These are phyloP conservation scores for Fusarium chaquense DNA, from an alignment of 2,329 filamentous ascomycete species.

Conservation along the genomic window DNA sequence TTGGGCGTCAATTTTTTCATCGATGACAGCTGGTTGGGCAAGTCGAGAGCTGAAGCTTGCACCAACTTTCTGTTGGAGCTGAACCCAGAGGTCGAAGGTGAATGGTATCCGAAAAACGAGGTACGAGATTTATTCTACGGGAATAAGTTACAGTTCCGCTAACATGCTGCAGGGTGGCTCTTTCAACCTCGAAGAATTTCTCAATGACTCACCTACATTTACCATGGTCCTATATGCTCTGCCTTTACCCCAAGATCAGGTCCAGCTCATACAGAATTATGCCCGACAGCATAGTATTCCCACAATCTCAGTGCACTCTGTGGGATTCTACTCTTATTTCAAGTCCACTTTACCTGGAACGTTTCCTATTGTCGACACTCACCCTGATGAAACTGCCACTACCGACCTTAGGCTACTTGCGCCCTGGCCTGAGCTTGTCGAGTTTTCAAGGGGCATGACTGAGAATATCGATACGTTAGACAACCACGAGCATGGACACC, in stretches of 20 bases:
- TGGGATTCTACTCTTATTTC: slow-evolving; percentile 92
- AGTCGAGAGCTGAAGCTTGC: slow-evolving; percentile 81
- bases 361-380: slow-evolving; percentile 95
- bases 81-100: slow-evolving; percentile 90
- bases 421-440: slow-evolving; percentile 85
- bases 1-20: slow-evolving; percentile 98
- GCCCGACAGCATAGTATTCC: slow-evolving; percentile 72
- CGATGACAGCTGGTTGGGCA: slow-evolving; percentile 80
- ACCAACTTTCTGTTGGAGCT: slow-evolving; percentile 84
- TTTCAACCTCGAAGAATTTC: slow-evolving; percentile 56
- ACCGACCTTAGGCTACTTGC: slow-evolving; percentile 85
- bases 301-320: slow-evolving; percentile 85
- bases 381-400: slow-evolving; percentile 87
- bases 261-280: slow-evolving; percentile 62
- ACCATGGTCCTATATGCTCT: slow-evolving; percentile 68
- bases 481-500: slow-evolving; percentile 87
- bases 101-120: slow-evolving; percentile 69
- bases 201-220: slow-evolving; percentile 58
- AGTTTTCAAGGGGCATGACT: slow-evolving; percentile 76
- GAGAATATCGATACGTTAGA: slow-evolving; percentile 75
- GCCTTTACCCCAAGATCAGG: slow-evolving; percentile 59
- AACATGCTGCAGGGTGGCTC: slow-evolving; percentile 43
- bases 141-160: neutral
- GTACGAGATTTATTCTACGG: slow-evolving; percentile 2
- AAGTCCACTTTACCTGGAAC: slow-evolving; percentile 80